phyloP scores from a whole-genome alignment of 805 yeast genomes.

The Hanseniaspora lindneri region DNA sequence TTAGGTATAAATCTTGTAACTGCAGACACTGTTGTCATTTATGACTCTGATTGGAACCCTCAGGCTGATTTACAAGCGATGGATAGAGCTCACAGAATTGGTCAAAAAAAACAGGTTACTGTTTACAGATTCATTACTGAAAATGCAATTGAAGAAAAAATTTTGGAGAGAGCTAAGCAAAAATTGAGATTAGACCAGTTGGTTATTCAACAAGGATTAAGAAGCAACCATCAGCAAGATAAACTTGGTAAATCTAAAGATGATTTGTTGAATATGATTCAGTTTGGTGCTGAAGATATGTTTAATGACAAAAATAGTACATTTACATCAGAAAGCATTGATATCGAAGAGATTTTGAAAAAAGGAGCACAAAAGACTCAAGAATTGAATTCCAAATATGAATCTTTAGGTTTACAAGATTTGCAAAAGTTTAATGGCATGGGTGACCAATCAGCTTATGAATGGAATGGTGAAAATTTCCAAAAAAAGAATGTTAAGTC shows the following conservation, averaged over 20 bases:
- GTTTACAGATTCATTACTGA: slow-evolving; percentile 91
- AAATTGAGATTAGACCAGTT: slow-evolving; percentile 83
- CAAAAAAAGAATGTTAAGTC: slow-evolving; percentile 33
- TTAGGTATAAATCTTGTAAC: slow-evolving; percentile 84
- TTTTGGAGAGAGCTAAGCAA: slow-evolving; percentile 89
- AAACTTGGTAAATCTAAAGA: slow-evolving; percentile 55
- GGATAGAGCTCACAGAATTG: slow-evolving; percentile 97
- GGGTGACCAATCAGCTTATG: slow-evolving; percentile 80
- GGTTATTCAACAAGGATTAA: slow-evolving; percentile 71
- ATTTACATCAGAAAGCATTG: slow-evolving; percentile 33
- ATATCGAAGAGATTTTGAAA: slow-evolving; percentile 70
- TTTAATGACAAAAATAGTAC: slow-evolving; percentile 28
- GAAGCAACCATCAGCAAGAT: slow-evolving; percentile 20
- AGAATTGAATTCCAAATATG: slow-evolving; percentile 66
- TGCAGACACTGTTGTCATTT: slow-evolving; percentile 80
- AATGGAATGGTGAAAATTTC: slow-evolving; percentile 84
- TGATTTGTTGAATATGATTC: slow-evolving; percentile 88
- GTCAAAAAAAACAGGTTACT: slow-evolving; percentile 89
- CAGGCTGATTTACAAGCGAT: slow-evolving; percentile 96
- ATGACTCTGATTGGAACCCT: slow-evolving; percentile 96
- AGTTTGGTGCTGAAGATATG: slow-evolving; percentile 86
- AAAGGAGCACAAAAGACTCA: slow-evolving; percentile 76
- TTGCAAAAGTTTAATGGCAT: slow-evolving; percentile 66
- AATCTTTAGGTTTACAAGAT: slow-evolving; percentile 82
- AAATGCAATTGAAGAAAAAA: slow-evolving; percentile 92